Conservation (phyloP, 768 basidiomycete species). For the Phlebiopsis gigantea region DNA sequence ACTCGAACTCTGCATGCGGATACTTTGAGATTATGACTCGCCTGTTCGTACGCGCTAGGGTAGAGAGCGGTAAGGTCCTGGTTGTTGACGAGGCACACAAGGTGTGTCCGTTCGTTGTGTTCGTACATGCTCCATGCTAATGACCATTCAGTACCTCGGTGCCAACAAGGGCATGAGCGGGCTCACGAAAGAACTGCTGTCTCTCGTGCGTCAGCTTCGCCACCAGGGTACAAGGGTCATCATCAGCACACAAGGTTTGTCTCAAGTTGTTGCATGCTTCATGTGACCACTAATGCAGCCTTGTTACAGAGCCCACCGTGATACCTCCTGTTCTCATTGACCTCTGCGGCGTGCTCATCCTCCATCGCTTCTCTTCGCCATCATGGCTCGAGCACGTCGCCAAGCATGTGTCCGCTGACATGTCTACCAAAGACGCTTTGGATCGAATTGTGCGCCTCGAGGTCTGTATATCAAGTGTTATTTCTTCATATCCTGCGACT, state of each 20-base stretch:
- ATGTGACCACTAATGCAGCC: not conserved
- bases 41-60: constrained; percentile 55
- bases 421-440: constrained; percentile 54
- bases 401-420: constrained; percentile 62
- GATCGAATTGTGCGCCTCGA: constrained; percentile 60
- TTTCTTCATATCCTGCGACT: not conserved
- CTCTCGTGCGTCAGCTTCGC: constrained; percentile 62
- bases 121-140: not conserved
- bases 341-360: constrained; percentile 56
- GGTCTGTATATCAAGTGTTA: constrained; percentile 30
- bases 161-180: constrained; percentile 39
- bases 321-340: constrained; percentile 65
- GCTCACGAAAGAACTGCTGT: constrained; percentile 52
- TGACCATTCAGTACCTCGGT: constrained; percentile 48
- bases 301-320: constrained; percentile 58
- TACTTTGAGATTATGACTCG: constrained; percentile 67
- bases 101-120: constrained; percentile 25
- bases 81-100: constrained; percentile 78
- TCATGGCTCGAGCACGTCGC: constrained; percentile 70
- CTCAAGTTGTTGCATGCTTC: not conserved
- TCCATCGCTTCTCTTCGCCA: constrained; percentile 73
- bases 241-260: constrained; percentile 60
- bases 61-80: constrained; percentile 60
- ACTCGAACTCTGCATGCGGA: constrained; percentile 59
- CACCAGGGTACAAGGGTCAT: constrained; percentile 70